These are phyloP conservation scores for Cladosporium sp. DNA, from an alignment of 2,329 filamentous ascomycete species.

Conservation along the genomic window DNA sequence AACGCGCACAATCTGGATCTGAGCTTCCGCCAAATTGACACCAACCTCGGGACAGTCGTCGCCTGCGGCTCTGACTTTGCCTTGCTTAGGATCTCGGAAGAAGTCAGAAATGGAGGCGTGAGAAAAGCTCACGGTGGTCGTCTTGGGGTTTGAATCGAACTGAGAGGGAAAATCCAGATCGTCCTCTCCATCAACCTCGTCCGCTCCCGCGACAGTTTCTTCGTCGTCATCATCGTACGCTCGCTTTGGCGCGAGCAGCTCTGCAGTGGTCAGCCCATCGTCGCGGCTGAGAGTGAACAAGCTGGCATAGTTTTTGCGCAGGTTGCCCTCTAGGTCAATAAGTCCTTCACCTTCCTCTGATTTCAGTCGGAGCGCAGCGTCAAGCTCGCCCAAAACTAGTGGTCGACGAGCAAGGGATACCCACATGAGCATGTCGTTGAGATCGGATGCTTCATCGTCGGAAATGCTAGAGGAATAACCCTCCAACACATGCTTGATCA, in stretches of 20 bases:
- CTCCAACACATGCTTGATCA: conserved; percentile 44
- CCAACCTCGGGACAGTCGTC: conserved; percentile 3
- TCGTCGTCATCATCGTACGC: conserved; percentile 3
- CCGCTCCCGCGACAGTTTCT: conserved; percentile 1
- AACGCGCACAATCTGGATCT: neutral
- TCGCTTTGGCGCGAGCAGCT: conserved; percentile 9
- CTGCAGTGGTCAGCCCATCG: conserved; percentile 17
- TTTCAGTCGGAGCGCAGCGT: conserved; percentile 46
- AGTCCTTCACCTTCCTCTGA: conserved; percentile 42
- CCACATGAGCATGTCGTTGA: conserved; percentile 53
- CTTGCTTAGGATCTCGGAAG: conserved; percentile 16
- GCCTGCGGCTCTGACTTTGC: conserved; percentile 5
- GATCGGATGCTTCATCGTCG: conserved; percentile 41
- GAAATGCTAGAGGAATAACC: conserved; percentile 36
- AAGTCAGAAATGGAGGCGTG: conserved; percentile 19
- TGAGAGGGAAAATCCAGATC: conserved; percentile 10
- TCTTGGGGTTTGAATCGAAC: conserved; percentile 18
- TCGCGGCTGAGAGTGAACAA: conserved; percentile 40
- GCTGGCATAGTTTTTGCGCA: conserved; percentile 49
- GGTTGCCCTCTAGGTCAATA: conserved; percentile 41
- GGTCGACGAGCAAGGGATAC: conserved; percentile 48
- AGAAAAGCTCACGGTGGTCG: conserved; percentile 18
- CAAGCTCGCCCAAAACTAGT: conserved; percentile 47
- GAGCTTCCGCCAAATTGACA: conserved; percentile 6
- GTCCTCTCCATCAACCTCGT: conserved; percentile 10